phyloP scores from a whole-genome alignment of 192 early-diverging fungal genomes.

The Paraglomus brasilianum region DNA sequence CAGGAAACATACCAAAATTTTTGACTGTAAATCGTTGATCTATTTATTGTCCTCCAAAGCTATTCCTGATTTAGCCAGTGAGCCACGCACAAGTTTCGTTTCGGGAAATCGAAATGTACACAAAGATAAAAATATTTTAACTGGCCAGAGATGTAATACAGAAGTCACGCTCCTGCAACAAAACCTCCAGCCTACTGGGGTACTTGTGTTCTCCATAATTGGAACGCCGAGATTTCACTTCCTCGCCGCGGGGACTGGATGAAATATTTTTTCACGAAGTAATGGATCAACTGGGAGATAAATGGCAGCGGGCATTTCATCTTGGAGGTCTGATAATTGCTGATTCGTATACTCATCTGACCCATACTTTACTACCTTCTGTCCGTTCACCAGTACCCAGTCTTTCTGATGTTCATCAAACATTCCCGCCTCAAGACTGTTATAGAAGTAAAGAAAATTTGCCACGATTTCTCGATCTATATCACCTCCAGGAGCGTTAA shows the following conservation, averaged over 20 bases:
- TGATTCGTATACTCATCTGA: neutral
- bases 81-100: no score
- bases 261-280: slow-evolving; percentile 6
- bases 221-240: neutral
- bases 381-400: slow-evolving; percentile 17
- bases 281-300: slow-evolving; percentile 14
- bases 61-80: no score
- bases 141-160: no score
- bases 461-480: neutral
- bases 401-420: slow-evolving; percentile 3
- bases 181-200: no score
- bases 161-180: no score
- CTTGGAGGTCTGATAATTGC: neutral
- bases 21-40: no score
- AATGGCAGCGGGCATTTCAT: slow-evolving; percentile 12
- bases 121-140: no score
- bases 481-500: neutral
- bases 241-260: slow-evolving; percentile 4
- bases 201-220: neutral
- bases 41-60: no score
- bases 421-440: neutral
- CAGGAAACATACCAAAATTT: no score
- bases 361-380: slow-evolving; percentile 17
- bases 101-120: no score
- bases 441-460: slow-evolving; percentile 5